phyloP scores from a whole-genome alignment of 441 rosid species.

The Populus hybrid region DNA sequence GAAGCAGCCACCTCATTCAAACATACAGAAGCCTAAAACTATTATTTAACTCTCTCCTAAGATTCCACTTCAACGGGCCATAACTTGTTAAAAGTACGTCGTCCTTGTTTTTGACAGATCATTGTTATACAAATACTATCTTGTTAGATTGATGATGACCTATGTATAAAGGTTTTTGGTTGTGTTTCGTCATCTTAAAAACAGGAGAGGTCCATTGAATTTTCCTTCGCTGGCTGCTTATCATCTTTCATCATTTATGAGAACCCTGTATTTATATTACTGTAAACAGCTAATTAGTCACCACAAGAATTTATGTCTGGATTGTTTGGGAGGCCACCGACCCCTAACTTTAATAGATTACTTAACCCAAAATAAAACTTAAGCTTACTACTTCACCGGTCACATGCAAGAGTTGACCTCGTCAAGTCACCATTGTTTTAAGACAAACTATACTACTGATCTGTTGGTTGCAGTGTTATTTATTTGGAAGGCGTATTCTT shows the following conservation, averaged over 20 bases:
- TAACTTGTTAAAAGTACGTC: not conserved
- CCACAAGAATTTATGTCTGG: conserved; percentile 29
- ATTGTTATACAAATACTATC: not conserved
- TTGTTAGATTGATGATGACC: not conserved
- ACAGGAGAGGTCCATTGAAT: not conserved
- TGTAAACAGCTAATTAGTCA: not conserved
- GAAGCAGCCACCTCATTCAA: not conserved
- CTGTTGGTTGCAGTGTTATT: not conserved
- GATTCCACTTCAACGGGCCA: not conserved
- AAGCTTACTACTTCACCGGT: conserved; percentile 26
- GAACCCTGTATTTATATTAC: not conserved
- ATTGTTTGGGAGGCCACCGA: conserved; percentile 20
- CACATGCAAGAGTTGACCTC: conserved; percentile 54
- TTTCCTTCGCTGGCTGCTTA: not conserved
- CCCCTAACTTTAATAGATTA: conserved; percentile 9
- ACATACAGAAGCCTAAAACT: not conserved
- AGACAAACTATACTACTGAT: not conserved
- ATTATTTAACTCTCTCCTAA: not conserved
- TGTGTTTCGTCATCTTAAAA: not conserved
- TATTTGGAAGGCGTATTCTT: not conserved
- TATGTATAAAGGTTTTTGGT: not conserved
- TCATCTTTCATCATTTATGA: not conserved
- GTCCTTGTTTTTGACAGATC: not conserved
- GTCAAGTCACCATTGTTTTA: conserved; percentile 22
- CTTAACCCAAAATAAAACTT: conserved; percentile 3